phyloP scores from a whole-genome alignment of 352 stramenopile genomes.

The Globisporangium parvum region DNA sequence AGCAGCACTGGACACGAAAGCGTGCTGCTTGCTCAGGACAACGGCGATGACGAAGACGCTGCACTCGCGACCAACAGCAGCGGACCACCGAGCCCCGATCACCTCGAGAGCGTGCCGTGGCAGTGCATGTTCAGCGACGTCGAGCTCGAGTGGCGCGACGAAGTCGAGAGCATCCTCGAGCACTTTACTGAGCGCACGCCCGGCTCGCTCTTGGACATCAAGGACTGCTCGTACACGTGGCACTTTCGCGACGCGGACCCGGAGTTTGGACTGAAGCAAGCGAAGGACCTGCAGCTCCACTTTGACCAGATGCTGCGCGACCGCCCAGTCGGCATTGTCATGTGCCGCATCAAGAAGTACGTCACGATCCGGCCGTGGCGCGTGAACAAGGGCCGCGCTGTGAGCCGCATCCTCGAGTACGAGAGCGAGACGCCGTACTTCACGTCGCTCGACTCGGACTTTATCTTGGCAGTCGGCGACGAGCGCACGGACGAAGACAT shows the following conservation, averaged over 20 bases:
- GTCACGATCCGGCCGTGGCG: conserved; percentile 81
- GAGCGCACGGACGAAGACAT: conserved; percentile 88
- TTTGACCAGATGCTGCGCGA: conserved; percentile 88
- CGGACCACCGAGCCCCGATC: background rate
- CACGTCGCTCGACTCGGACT: conserved; percentile 74
- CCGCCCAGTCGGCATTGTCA: conserved; percentile 76
- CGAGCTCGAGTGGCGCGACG: conserved; percentile 67
- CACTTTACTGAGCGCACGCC: conserved; percentile 86
- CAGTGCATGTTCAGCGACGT: conserved; percentile 82
- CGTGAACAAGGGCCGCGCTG: conserved; percentile 82
- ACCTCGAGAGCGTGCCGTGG: conserved; percentile 45
- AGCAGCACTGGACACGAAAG: background rate
- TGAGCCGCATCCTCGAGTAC: conserved; percentile 81
- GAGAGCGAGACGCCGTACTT: conserved; percentile 73
- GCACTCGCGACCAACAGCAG: too few species aligned
- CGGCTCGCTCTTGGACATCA: conserved; percentile 77
- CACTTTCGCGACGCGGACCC: conserved; percentile 84
- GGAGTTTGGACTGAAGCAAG: conserved; percentile 81
- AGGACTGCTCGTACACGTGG: conserved; percentile 86
- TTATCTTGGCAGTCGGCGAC: conserved; percentile 81
- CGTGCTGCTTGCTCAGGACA: background rate
- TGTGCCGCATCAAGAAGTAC: conserved; percentile 88
- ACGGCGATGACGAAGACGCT: background rate
- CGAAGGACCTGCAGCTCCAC: conserved; percentile 86
- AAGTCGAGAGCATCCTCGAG: conserved; percentile 81